Evolutionary conservation across 2,329 filamentous ascomycete genomes (phyloP).

Genomic region (Aspergillus fumigatiaffinis): DNA sequence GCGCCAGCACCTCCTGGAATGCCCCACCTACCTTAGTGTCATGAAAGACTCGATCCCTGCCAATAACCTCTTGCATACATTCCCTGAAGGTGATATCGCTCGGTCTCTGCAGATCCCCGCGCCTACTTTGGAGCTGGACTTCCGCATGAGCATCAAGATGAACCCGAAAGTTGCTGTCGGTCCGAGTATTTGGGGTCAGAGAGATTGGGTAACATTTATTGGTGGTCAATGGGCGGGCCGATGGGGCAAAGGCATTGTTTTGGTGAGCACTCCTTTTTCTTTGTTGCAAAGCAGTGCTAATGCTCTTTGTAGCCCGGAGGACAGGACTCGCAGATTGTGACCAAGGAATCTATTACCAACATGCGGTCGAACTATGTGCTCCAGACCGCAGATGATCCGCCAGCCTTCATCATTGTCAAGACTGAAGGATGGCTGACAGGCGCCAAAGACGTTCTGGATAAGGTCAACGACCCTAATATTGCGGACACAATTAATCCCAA

Average conservation of each 20-base stretch:
- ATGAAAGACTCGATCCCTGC: conserved; percentile 52
- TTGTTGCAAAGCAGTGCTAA: conserved; percentile 9
- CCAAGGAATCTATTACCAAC: conserved; percentile 46
- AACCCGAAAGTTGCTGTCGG: conserved; percentile 49
- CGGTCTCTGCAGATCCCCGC: conserved; percentile 46
- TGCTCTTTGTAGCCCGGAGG: conserved; percentile 40
- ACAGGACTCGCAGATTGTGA: conserved; percentile 48
- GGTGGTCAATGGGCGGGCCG: conserved; percentile 51
- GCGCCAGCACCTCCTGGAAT: conserved; percentile 48
- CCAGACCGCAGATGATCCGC: conserved; percentile 50
- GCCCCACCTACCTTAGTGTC: conserved; percentile 48
- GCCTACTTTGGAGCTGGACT: conserved; percentile 48
- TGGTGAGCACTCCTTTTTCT: conserved; percentile 35
- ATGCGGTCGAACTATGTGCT: conserved; percentile 45
- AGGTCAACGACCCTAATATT: conserved; percentile 41
- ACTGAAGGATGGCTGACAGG: conserved; percentile 48
- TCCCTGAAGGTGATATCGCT: conserved; percentile 47
- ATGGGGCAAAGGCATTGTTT: conserved; percentile 50
- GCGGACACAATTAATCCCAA: conserved; percentile 47
- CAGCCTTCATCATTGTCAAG: conserved; percentile 47
- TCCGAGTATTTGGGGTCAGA: conserved; percentile 45
- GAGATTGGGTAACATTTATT: conserved; percentile 50
- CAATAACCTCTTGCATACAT: conserved; percentile 49
- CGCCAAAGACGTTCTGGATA: conserved; percentile 47
- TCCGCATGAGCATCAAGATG: conserved; percentile 51